Conservation (phyloP, 169 alveolate genomes). For the Perkinsus chesapeaki region DNA sequence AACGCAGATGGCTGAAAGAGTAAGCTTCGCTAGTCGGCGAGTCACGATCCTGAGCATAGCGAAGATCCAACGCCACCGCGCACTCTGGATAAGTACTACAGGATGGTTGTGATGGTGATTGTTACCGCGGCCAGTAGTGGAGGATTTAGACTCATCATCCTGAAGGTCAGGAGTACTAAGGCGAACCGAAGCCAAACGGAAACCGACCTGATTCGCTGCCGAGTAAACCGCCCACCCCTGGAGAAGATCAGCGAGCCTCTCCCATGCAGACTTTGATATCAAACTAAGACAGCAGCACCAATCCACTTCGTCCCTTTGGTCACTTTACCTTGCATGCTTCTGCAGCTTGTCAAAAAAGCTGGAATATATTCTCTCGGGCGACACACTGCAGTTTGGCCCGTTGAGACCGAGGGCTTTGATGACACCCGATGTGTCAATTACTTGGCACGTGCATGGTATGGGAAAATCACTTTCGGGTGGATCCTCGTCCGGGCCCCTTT, state of each 20-base stretch:
- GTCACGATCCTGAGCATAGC: background rate
- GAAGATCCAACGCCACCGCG: background rate
- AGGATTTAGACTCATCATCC: background rate
- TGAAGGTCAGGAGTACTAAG: background rate
- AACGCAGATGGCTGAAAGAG: background rate
- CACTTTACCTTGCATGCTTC: background rate
- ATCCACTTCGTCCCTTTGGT: background rate
- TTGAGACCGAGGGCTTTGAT: background rate
- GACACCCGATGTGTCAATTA: background rate
- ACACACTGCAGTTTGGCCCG: background rate
- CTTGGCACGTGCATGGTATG: background rate
- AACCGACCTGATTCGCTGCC: background rate
- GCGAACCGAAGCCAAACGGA: background rate
- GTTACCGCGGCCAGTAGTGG: background rate
- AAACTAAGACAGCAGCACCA: background rate
- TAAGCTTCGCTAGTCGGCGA: background rate
- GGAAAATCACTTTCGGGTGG: background rate
- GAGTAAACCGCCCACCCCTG: background rate
- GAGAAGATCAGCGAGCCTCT: background rate
- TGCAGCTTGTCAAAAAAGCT: background rate
- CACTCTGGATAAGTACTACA: background rate
- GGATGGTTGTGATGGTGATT: background rate
- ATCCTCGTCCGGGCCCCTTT: background rate
- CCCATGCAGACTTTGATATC: background rate
- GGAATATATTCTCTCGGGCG: background rate